Base-by-base conservation (phyloP, 352 stramenopile genomes). In the Globisporangium carolinianum region DNA sequence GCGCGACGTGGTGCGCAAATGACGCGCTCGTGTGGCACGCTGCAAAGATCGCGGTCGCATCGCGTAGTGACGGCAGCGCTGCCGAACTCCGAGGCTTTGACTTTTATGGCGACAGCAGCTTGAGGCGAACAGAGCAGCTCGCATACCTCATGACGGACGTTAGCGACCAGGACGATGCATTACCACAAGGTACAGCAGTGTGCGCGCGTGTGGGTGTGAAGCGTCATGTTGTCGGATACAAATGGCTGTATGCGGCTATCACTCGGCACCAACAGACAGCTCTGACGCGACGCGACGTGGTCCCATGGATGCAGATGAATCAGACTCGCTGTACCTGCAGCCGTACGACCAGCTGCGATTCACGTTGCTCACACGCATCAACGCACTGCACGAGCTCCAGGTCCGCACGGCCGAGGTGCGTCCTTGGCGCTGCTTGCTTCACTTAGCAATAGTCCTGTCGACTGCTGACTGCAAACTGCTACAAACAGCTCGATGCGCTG, bases 291-390 rank as follows among this genome's bases (percentile, higher is more conserved):
- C 24, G 24, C 24, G 24, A 32, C 2, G 47, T 6, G 12, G 5
- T 53, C 12, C 11, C 24, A 7, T 10, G 6, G 32, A 18, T 35
- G 24, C 18, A 7, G 14, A 39, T 46, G 47, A 42, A 36, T 6
- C 49, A 81, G 72, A 65, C n/a, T 81, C 67, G 65, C 45, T 81
- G 36, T 77, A 72, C 47, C 57, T 82, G 6, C 66, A 77, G 52
- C 41, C 47, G 10, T 82, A 77, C 51, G 71, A 82, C 15, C 47
- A 72, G 14, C 47, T 79, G 49, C 15, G 46, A 36, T 79, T 75
- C 42, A 62, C 47, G n/a, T 14, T 10, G 7, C n/a, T 65, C 14
- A 42, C 48, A 32, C 24, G 24, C 35, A 36, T 60, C 6, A 18
- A 47, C 3, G 1, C 42, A n/a, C 18, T 18, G 2, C 0, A 45